phyloP scores from a whole-genome alignment of 2,329 filamentous ascomycete genomes.

The Fonsecaea multimorphosa region DNA sequence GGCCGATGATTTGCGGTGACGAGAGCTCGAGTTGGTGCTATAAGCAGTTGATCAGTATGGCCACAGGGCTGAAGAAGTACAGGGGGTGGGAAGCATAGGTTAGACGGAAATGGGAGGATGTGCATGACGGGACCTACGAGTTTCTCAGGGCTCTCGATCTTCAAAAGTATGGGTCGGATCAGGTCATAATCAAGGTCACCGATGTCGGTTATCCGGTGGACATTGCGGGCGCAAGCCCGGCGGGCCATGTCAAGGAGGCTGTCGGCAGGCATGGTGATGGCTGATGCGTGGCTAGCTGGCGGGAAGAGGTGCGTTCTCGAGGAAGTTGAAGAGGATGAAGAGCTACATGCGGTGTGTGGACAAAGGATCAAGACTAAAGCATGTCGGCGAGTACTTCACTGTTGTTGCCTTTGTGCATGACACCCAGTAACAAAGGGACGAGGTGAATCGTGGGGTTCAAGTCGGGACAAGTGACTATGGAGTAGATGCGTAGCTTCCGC shows the following conservation, averaged over 20 bases:
- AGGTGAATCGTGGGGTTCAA: not conserved
- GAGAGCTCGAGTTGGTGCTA: slow-evolving; percentile 70
- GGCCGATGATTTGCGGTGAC: slow-evolving; percentile 75
- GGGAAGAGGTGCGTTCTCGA: not conserved
- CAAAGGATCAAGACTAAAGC: not conserved
- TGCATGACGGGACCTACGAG: slow-evolving; percentile 58
- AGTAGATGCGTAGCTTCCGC: not conserved
- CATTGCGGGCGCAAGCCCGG: slow-evolving; percentile 38
- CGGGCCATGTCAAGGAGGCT: slow-evolving; percentile 40
- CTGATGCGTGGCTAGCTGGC: not conserved
- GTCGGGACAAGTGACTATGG: not conserved
- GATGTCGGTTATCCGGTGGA: slow-evolving; percentile 68
- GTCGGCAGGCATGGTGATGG: slow-evolving; percentile 39
- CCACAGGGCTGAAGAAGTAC: slow-evolving; percentile 5
- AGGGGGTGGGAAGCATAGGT: not conserved
- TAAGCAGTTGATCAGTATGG: slow-evolving; percentile 11
- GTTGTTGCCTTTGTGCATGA: not conserved
- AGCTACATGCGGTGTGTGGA: not conserved
- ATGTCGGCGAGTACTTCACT: not conserved
- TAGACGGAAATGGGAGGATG: not conserved
- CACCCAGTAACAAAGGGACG: not conserved
- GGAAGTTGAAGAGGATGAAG: not conserved
- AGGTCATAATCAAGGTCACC: slow-evolving; percentile 72
- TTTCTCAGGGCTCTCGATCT: slow-evolving; percentile 74
- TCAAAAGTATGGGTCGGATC: slow-evolving; percentile 70